phyloP scores from a whole-genome alignment of 305 asterid genomes.

The Salvia sclarea region DNA sequence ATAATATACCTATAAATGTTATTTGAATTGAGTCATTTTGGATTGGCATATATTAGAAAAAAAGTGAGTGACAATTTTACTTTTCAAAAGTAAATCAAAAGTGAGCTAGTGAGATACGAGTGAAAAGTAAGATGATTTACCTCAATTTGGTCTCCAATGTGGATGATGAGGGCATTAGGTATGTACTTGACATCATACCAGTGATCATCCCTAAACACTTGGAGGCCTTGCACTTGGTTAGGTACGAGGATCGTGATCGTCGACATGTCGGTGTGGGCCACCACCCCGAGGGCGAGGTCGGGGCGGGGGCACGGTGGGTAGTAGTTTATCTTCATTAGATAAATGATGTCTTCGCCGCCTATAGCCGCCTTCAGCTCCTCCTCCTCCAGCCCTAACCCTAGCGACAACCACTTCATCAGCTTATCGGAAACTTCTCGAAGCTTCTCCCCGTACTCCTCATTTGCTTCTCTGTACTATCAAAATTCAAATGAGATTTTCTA shows the following conservation, averaged over 20 bases:
- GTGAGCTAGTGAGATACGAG: no score
- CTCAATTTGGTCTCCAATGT: conserved; percentile 66
- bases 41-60: no score
- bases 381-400: conserved; percentile 52
- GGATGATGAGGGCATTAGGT: conserved; percentile 59
- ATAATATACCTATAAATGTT: no score
- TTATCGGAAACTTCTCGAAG: conserved; percentile 36
- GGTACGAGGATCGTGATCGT: conserved; percentile 58
- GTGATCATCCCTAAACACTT: conserved; percentile 46
- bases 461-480: conserved; percentile 46
- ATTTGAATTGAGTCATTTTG: no score
- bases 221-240: conserved; percentile 56
- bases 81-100: no score
- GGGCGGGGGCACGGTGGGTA: conserved; percentile 77
- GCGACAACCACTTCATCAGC: conserved; percentile 38
- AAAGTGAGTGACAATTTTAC: no score
- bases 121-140: no score
- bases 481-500: no score
- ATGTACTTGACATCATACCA: conserved; percentile 63
- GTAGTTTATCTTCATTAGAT: conserved; percentile 49
- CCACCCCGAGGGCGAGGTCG: conserved; percentile 65
- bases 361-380: conserved; percentile 40
- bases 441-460: conserved; percentile 41
- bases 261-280: conserved; percentile 57
- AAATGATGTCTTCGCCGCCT: conserved; percentile 48